Base-by-base conservation (phyloP, 1,284 basidiomycete genomes). In the Fomitopsis palustris region DNA sequence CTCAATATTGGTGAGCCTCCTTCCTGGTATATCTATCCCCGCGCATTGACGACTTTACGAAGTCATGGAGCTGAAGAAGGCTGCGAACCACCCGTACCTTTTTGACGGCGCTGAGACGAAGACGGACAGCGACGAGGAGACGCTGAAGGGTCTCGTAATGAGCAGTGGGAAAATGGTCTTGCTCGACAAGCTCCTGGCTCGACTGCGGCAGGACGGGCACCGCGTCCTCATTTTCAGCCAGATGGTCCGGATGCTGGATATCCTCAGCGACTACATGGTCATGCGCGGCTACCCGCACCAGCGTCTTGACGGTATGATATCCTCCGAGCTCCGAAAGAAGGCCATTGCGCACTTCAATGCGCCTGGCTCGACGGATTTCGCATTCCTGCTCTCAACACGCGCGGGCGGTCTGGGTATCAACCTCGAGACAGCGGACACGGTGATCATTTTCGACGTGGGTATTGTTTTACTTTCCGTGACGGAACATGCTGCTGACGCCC, bases 381-480 rank as follows among this genome's bases (percentile, higher is more conserved):
- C 86, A 9, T 90, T 90, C 74, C 74, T 99, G 64, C 82, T 99
- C 10, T 98, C 95, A 16, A 99, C 97, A 16, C 88, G 97, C 63
- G 97, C 97, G 39, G 97, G 97, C 69, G 97, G 97, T 55, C 82
- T 99, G 49, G 97, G 97, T 63, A 99, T 99, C 84, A 99, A 99
- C 76, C 79, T 99, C 62, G 96, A 97, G 77, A 96, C 95, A 38
- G 96, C 96, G 12, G 89, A 99, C 75, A 99, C 96, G 1, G 96
- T 99, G 69, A 96, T 99, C 76, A 98, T 99, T 73, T 99, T 98
- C 73, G 96, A 99, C 81, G 93, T 94, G 73, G 77, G 90, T 77
- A 42, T 54, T 29, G 29, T 39, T 31, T 35, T 53, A 37, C 33
- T 53, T 60, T 57, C 55, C 55, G 55, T 25, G 63, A 54, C 58